Evolutionary conservation across 2,329 filamentous ascomycete species (phyloP).

Genomic region (Pezicula rhizophila): DNA sequence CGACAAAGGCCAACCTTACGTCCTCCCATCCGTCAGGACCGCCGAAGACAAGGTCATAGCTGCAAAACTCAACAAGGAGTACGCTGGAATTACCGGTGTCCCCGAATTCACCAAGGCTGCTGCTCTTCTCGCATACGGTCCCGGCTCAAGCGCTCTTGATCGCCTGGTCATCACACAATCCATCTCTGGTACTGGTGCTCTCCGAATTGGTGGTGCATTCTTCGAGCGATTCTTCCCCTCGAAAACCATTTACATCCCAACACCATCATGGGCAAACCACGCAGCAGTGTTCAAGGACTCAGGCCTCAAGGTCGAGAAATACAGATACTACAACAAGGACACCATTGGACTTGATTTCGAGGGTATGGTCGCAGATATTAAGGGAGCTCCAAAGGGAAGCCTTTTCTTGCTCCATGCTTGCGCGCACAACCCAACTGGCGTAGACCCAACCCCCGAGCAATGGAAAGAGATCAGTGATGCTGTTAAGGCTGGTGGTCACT

Average conservation of each 20-base stretch:
- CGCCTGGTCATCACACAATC: constrained; percentile 91
- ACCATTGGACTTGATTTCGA: constrained; percentile 98
- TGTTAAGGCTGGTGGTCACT: constrained; percentile 82
- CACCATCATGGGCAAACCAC: constrained; percentile 97
- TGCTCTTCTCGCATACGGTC: constrained; percentile 83
- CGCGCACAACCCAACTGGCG: constrained; percentile 95
- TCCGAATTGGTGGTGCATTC: constrained; percentile 92
- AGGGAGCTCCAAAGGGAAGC: constrained; percentile 78
- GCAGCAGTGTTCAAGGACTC: constrained; percentile 92
- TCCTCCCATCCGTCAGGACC: constrained; percentile 84
- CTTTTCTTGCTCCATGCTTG: constrained; percentile 94
- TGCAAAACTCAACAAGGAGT: constrained; percentile 86
- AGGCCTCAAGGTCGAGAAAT: constrained; percentile 85
- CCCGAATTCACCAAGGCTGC: constrained; percentile 91
- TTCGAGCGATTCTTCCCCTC: constrained; percentile 84
- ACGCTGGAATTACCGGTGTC: constrained; percentile 94
- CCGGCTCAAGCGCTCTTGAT: constrained; percentile 68
- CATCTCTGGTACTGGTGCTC: constrained; percentile 94
- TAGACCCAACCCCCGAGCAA: constrained; percentile 87
- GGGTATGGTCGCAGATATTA: constrained; percentile 85
- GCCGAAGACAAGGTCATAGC: constrained; percentile 84
- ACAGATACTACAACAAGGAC: constrained; percentile 98
- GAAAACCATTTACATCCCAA: constrained; percentile 96
- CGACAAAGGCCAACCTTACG: constrained; percentile 95
- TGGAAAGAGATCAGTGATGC: constrained; percentile 86